Conservation (phyloP, 2,329 filamentous ascomycete species). For the Sphaerulina populicola region DNA sequence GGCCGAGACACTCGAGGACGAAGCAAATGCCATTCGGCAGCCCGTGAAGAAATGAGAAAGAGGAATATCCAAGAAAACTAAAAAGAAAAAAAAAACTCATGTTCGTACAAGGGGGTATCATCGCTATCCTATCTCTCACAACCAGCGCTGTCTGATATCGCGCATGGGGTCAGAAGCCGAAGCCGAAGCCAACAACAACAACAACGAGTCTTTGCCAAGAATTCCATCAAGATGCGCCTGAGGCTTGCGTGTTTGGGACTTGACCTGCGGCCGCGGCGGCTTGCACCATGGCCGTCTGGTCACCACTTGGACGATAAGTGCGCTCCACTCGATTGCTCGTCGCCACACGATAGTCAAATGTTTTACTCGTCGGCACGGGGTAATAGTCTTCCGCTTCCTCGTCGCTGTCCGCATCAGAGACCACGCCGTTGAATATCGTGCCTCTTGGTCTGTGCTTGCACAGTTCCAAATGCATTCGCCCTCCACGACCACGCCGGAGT, state of each 20-base stretch:
- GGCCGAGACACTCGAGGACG: conserved; percentile 21
- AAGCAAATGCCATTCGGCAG: conserved; percentile 18
- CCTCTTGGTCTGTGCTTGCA: conserved; percentile 24
- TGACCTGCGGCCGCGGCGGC: background rate
- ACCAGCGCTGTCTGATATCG: conserved; percentile 12
- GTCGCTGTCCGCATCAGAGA: conserved; percentile 78
- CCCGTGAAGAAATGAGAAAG: conserved; percentile 16
- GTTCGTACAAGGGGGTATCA: conserved; percentile 22
- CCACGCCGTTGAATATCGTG: conserved; percentile 27
- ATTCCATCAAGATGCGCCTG: background rate
- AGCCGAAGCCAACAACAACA: too few species aligned
- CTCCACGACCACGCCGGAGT: conserved; percentile 73
- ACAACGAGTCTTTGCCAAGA: conserved; percentile 1
- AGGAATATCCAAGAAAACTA: background rate
- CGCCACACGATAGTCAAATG: conserved; percentile 60
- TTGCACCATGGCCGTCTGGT: conserved; percentile 19
- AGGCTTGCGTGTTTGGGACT: background rate
- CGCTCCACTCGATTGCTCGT: conserved; percentile 39
- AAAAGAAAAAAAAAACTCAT: conserved; percentile 1
- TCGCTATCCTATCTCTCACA: conserved; percentile 21
- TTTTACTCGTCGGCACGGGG: conserved; percentile 38
- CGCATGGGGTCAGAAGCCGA: background rate
- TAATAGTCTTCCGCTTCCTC: conserved; percentile 49
- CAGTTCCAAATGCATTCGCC: conserved; percentile 76
- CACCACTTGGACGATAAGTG: conserved; percentile 23